Evolutionary conservation across 768 basidiomycete species (phyloP).

Genomic region (Leccinum arenicola): DNA sequence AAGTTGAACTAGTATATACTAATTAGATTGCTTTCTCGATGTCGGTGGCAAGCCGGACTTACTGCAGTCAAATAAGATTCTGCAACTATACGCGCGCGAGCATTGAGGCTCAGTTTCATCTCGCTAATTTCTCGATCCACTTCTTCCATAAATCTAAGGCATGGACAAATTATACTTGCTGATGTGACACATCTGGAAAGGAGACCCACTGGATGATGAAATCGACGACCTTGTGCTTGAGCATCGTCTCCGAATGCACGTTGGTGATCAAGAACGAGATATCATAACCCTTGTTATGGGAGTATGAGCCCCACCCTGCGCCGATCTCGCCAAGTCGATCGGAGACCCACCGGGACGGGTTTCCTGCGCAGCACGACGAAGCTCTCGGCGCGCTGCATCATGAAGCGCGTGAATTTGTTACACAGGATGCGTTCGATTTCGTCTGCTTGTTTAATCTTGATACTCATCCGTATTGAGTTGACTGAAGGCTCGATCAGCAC

Average conservation of each 20-base stretch:
- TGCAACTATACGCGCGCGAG: slow-evolving; percentile 93
- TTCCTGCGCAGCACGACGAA: slow-evolving; percentile 96
- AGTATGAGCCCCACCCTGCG: slow-evolving; percentile 2
- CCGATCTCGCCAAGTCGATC: slow-evolving; percentile 14
- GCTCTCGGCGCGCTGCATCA: slow-evolving; percentile 98
- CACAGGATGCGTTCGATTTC: slow-evolving; percentile 97
- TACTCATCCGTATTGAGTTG: slow-evolving; percentile 95
- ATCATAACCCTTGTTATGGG: slow-evolving; percentile 80
- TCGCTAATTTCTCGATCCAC: slow-evolving; percentile 99
- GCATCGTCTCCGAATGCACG: slow-evolving; percentile 95
- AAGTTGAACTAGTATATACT: slow-evolving; percentile 22
- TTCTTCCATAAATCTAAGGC: slow-evolving; percentile 90
- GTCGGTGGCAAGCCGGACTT: slow-evolving; percentile 29
- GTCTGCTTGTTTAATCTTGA: slow-evolving; percentile 99
- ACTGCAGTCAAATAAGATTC: slow-evolving; percentile 95
- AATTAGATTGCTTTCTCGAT: slow-evolving; percentile 4
- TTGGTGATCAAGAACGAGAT: slow-evolving; percentile 99
- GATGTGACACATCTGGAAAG: slow-evolving; percentile 2
- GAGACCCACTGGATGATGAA: slow-evolving; percentile 92
- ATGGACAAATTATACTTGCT: neutral
- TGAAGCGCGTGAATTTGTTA: slow-evolving; percentile 97
- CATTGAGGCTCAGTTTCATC: slow-evolving; percentile 97
- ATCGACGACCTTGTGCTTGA: slow-evolving; percentile 99
- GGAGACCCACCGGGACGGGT: slow-evolving; percentile 70
- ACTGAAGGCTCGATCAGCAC: slow-evolving; percentile 96